These are phyloP conservation scores for Thinopyrum elongatum DNA, from an alignment of 176 grass and related monocot genomes.

Conservation along the genomic window DNA sequence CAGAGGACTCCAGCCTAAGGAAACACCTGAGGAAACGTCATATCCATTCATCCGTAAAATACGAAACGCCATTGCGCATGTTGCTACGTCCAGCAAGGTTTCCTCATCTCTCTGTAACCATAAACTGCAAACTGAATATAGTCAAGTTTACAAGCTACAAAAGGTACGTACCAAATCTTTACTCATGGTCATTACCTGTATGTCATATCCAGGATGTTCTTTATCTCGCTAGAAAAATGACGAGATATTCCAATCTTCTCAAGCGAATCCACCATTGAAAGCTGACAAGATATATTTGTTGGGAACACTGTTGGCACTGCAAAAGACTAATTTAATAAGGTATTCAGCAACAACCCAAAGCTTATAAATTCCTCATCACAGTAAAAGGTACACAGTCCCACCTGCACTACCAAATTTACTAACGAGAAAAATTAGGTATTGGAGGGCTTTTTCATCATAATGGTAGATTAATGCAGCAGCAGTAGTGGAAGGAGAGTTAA, in stretches of 20 bases:
- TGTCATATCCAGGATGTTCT: neutral
- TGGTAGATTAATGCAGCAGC: neutral
- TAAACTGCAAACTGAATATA: neutral
- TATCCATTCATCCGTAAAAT: slow-evolving; percentile 2
- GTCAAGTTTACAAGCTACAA: neutral
- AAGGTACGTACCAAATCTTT: neutral
- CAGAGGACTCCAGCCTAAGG: neutral
- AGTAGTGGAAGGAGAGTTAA: no score
- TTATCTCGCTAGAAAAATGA: neutral
- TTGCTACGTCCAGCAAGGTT: neutral
- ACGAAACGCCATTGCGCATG: neutral
- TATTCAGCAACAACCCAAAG: neutral
- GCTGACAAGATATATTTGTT: neutral
- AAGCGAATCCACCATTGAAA: neutral
- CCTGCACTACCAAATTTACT: neutral
- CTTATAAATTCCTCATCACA: neutral
- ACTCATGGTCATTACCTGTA: neutral
- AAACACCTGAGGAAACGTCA: neutral
- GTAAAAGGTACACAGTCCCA: neutral
- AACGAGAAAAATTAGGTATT: neutral
- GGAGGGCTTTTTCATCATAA: neutral
- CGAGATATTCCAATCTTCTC: neutral
- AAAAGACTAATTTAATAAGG: neutral
- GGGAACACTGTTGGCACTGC: neutral
- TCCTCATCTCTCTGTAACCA: neutral